These are phyloP conservation scores for Albizia julibrissin DNA, from an alignment of 306 rosid genomes.

Conservation along the genomic window DNA sequence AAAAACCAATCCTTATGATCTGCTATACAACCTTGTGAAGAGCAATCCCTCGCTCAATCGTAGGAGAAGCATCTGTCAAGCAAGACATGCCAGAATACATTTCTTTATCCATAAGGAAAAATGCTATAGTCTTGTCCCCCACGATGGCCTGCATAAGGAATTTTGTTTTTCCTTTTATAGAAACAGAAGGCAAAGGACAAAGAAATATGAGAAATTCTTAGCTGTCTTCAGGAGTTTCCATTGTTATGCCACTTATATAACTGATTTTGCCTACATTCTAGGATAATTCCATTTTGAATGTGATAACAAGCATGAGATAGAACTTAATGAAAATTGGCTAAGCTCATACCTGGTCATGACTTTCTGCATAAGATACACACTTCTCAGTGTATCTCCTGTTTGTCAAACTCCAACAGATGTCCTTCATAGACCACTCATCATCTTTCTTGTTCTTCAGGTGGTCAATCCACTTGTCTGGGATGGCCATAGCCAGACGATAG, in stretches of 20 bases:
- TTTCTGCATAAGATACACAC: conserved; percentile 91
- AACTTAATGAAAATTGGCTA: conserved; percentile 12
- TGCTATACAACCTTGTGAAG: conserved; percentile 78
- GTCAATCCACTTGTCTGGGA: conserved; percentile 96
- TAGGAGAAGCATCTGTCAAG: conserved; percentile 70
- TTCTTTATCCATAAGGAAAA: conserved; percentile 81
- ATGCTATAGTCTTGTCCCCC: conserved; percentile 91
- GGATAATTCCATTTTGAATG: conserved; percentile 31
- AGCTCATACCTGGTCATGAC: conserved; percentile 89
- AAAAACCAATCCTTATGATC: conserved; percentile 17
- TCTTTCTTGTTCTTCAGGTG: conserved; percentile 83
- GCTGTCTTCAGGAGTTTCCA: conserved; percentile 13
- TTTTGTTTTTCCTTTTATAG: background rate
- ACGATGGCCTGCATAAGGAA: conserved; percentile 74
- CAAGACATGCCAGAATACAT: conserved; percentile 97
- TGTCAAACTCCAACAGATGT: conserved; percentile 74
- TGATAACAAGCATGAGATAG: background rate
- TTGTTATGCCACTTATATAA: conserved; percentile 30
- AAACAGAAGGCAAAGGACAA: background rate
- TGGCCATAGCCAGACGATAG: conserved; percentile 90
- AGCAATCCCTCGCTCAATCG: conserved; percentile 85
- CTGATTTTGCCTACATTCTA: conserved; percentile 16
- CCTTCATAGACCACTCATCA: conserved; percentile 81
- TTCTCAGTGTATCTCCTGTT: conserved; percentile 93
- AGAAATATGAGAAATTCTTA: conserved; percentile 22